A percentile compares a stretch with the other conserved stretches of the same genome.
phyloP scores from a whole-genome alignment of 2,329 filamentous ascomycete species.

The Aspergillus tanneri region DNA sequence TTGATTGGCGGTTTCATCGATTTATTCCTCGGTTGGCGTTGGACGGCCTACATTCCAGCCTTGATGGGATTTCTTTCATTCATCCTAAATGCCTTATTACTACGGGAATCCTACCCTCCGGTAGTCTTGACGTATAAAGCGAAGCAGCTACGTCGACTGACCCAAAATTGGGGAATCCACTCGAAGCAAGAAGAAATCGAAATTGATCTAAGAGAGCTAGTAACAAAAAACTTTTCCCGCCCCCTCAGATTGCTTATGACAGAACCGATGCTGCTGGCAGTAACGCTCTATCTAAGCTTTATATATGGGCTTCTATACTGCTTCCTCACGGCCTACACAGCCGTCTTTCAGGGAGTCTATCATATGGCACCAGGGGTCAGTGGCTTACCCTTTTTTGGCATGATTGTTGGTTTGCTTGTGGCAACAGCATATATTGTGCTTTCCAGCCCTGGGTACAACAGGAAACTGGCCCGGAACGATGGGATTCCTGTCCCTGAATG shows the following conservation, averaged over 20 bases:
- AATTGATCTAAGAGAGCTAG: conserved; percentile 45
- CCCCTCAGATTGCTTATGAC: conserved; percentile 36
- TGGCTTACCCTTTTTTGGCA: conserved; percentile 32
- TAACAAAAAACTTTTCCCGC: conserved; percentile 48
- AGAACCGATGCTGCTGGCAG: conserved; percentile 37
- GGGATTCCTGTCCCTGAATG: conserved; percentile 27
- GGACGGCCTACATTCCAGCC: conserved; percentile 50
- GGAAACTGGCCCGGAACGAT: conserved; percentile 24
- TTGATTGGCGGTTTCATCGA: conserved; percentile 53
- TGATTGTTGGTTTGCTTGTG: conserved; percentile 25
- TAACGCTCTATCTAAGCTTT: conserved; percentile 35
- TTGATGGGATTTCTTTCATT: conserved; percentile 52
- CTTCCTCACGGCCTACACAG: conserved; percentile 29
- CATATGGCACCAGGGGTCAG: conserved; percentile 28
- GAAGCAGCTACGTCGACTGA: conserved; percentile 48
- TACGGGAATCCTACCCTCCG: conserved; percentile 55
- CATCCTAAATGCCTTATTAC: conserved; percentile 36
- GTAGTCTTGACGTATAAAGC: conserved; percentile 55
- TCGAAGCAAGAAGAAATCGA: conserved; percentile 53
- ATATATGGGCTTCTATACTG: conserved; percentile 33
- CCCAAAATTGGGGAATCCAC: conserved; percentile 57
- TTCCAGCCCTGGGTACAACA: conserved; percentile 24
- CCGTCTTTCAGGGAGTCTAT: conserved; percentile 30
- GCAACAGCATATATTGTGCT: conserved; percentile 26
- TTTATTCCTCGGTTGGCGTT: conserved; percentile 49